These are phyloP conservation scores for Fragilariopsis cylindrus DNA, from an alignment of 108 stramenopile species.

Conservation along the genomic window DNA sequence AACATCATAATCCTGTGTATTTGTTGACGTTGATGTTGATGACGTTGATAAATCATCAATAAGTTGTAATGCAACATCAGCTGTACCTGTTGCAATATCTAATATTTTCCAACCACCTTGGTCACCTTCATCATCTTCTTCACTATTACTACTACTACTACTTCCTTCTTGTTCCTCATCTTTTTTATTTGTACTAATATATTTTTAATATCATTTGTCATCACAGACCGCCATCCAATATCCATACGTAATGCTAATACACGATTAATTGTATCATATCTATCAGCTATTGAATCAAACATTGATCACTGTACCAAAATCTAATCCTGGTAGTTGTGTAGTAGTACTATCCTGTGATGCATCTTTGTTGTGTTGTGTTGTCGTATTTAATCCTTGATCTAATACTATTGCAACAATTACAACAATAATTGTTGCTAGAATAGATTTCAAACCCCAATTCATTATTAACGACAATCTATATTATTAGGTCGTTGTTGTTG, in stretches of 20 bases:
- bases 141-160: background rate
- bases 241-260: slow-evolving; percentile 85
- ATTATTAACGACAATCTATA: no score
- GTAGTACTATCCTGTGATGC: background rate
- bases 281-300: slow-evolving; percentile 88
- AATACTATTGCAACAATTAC: no score
- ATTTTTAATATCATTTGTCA: slow-evolving; percentile 33
- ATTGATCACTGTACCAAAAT: slow-evolving; percentile 51
- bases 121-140: background rate
- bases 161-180: no score
- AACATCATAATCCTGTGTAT: no score
- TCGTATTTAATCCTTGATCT: no score
- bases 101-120: slow-evolving; percentile 28
- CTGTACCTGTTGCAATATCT: slow-evolving; percentile 90
- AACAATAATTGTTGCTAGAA: no score
- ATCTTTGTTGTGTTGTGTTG: background rate
- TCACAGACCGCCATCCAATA: slow-evolving; percentile 74
- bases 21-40: background rate
- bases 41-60: slow-evolving; percentile 46
- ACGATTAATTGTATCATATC: slow-evolving; percentile 81
- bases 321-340: slow-evolving; percentile 5
- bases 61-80: slow-evolving; percentile 90
- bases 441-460: no score
- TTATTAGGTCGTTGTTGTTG: no score
- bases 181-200: background rate